A percentile compares a stretch with the other conserved stretches of the same genome.
These are phyloP conservation scores for Aspergillus sp. DNA, from an alignment of 2,329 filamentous ascomycete genomes.

Conservation along the genomic window DNA sequence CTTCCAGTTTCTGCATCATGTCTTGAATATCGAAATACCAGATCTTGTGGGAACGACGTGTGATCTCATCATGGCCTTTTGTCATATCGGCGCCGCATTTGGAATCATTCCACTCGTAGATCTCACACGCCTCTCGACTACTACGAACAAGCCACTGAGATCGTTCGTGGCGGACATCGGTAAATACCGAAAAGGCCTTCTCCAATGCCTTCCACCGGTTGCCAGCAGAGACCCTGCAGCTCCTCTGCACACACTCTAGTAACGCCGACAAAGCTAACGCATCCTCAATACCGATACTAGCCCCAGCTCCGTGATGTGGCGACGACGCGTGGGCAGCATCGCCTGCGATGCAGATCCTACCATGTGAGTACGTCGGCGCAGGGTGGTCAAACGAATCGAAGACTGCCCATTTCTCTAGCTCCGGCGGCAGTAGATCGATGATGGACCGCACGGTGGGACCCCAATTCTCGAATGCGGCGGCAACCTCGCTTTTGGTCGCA, in stretches of 20 bases:
- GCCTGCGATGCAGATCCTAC: constrained; percentile 17
- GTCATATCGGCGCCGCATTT: constrained; percentile 31
- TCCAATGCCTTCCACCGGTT: constrained; percentile 1
- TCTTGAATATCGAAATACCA: constrained; percentile 39
- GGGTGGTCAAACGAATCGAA: constrained; percentile 50
- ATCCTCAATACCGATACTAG: constrained; percentile 26
- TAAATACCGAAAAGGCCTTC: constrained; percentile 40
- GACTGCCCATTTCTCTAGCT: constrained; percentile 54
- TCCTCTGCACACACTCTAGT: constrained; percentile 2
- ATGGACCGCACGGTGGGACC: constrained; percentile 46
- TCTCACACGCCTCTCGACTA: constrained; percentile 28
- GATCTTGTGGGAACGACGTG: constrained; percentile 31
- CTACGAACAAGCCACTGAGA: constrained; percentile 46
- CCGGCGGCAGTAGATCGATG: constrained; percentile 45
- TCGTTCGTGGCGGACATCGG: constrained; percentile 36
- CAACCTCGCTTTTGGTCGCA: constrained; percentile 12
- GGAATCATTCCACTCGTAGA: constrained; percentile 18
- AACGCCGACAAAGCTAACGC: constrained; percentile 16
- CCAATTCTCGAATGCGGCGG: constrained; percentile 5
- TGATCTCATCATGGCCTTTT: constrained; percentile 39
- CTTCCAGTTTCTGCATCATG: constrained; percentile 24
- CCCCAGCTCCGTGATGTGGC: constrained; percentile 27
- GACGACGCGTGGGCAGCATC: constrained; percentile 28
- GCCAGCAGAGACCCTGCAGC: background rate
- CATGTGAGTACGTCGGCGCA: constrained; percentile 38